Base-by-base conservation (phyloP, 805 yeast genomes). In the Vanderwaltozyma verrucispora region DNA sequence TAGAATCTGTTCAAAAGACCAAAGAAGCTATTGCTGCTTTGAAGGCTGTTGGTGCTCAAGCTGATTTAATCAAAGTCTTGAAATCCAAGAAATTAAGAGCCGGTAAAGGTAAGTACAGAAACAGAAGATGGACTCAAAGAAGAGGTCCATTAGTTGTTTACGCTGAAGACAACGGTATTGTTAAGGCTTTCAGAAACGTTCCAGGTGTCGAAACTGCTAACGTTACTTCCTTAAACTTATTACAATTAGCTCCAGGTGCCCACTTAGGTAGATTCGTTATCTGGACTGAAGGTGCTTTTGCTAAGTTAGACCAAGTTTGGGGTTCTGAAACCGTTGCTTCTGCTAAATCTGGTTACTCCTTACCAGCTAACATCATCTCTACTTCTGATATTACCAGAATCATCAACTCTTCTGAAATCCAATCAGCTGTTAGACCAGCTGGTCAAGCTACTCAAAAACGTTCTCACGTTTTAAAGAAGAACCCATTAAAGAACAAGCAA, bases 161-260 rank as follows among this genome's bases (percentile, higher is more conserved):
- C 86, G 80, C 85, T 64, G 75, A 88, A 74, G 96, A 94, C 81
- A 84, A 88, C 68, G 97, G 97, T 76, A 63, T 92, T 45, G 94
- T 82, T 67, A 85, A 86, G 79, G 98, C 98, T 51, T 86, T 92
- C 80, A 88, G 97, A 84, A 92, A 92, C 85, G 75, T 92, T 56
- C 98, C 98, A 72, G 98, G 98, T 83, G 97, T 92, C 57, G 98
- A 92, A 77, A 80, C 95, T 64, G 79, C 89, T 62, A 74, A 80
- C 68, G 98, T 92, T 60, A 74, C 81, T 62, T 75, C 88, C 65
- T 78, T 92, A 64, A 92, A 92, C 75, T 77, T 92, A 62, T 81
- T 92, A 68, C 97, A 89, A 77, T 83, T 92, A 65, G 98, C 98
- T 62, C 98, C 98, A 71, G 98, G 98, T 82, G 95, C 97, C 67